A percentile compares a stretch with the other conserved stretches of the same genome.
These are phyloP conservation scores for Balakata baccata DNA, from an alignment of 345 rosid genomes.

Conservation along the genomic window DNA sequence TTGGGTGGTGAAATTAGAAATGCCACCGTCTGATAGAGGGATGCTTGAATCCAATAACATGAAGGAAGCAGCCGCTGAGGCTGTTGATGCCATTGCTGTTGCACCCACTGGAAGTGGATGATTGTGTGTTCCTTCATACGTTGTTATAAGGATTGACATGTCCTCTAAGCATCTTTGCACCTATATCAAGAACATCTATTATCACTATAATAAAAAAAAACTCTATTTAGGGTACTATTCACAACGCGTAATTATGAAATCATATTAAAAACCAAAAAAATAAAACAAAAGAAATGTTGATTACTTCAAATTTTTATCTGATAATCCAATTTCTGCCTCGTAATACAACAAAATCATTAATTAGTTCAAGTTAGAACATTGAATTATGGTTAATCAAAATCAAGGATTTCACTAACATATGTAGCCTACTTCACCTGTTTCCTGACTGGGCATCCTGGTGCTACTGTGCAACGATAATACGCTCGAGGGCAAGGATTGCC, in stretches of 20 bases:
- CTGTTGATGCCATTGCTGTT: slow-evolving; percentile 55
- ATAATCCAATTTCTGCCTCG: neutral
- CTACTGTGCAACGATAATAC: slow-evolving; percentile 47
- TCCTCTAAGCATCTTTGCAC: slow-evolving; percentile 63
- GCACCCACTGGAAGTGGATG: slow-evolving; percentile 65
- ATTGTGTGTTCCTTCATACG: slow-evolving; percentile 58
- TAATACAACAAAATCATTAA: too few species aligned
- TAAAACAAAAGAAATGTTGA: neutral
- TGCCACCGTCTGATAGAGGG: slow-evolving; percentile 18
- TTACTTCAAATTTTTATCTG: neutral
- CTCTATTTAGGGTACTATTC: too few species aligned
- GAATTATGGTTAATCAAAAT: neutral
- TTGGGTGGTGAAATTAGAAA: slow-evolving; percentile 15
- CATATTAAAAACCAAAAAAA: too few species aligned
- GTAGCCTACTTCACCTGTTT: slow-evolving; percentile 33
- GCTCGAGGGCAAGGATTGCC: slow-evolving; percentile 57
- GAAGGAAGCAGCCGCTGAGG: slow-evolving; percentile 48
- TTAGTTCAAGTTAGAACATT: neutral
- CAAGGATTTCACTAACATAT: too few species aligned
- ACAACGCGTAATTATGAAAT: too few species aligned
- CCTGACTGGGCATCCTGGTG: slow-evolving; percentile 49
- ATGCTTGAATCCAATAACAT: slow-evolving; percentile 43
- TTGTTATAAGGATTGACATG: slow-evolving; percentile 61
- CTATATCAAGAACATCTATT: slow-evolving; percentile 15
- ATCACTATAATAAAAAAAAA: neutral